Percentiles rank a stretch among this genome's conserved stretches.
These are phyloP conservation scores for Fusarium nanum DNA, from an alignment of 2,329 filamentous ascomycete species.

Conservation along the genomic window DNA sequence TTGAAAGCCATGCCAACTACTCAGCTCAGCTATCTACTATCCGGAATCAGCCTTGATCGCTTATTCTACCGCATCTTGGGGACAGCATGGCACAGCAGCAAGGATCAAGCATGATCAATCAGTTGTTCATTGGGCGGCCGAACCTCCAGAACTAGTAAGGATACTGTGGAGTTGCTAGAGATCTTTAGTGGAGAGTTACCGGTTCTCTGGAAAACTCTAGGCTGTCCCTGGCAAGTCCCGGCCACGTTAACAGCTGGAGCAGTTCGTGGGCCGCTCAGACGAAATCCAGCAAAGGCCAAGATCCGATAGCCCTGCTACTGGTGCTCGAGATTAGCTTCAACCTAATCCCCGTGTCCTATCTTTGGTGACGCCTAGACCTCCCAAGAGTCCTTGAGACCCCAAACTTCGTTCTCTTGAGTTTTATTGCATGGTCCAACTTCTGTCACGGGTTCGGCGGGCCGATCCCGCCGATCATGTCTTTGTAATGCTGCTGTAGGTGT, in stretches of 20 bases:
- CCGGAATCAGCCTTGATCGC: not conserved
- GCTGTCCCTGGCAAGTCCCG: constrained; percentile 25
- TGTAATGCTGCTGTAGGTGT: not conserved
- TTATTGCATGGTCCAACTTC: constrained; percentile 6
- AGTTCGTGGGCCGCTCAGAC: constrained; percentile 13
- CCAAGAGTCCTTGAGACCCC: constrained; percentile 13
- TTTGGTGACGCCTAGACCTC: not conserved
- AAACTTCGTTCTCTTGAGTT: constrained; percentile 18
- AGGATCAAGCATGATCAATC: constrained; percentile 7
- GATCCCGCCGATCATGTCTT: not conserved
- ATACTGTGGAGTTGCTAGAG: constrained; percentile 18
- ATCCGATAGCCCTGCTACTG: constrained; percentile 31
- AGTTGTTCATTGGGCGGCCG: constrained; percentile 28
- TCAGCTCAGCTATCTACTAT: not conserved
- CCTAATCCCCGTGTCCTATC: constrained; percentile 12
- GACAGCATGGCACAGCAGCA: not conserved
- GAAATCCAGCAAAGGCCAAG: constrained; percentile 15
- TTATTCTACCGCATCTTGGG: constrained; percentile 10
- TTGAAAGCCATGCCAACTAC: not conserved
- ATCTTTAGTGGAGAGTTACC: constrained; percentile 43
- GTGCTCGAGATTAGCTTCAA: constrained; percentile 27
- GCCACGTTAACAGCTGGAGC: constrained; percentile 20
- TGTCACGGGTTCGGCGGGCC: constrained; percentile 8
- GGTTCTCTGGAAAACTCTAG: constrained; percentile 40
- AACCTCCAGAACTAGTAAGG: constrained; percentile 11